phyloP scores from a whole-genome alignment of 2,329 filamentous ascomycete species.

The Trichoderma simmonsii region DNA sequence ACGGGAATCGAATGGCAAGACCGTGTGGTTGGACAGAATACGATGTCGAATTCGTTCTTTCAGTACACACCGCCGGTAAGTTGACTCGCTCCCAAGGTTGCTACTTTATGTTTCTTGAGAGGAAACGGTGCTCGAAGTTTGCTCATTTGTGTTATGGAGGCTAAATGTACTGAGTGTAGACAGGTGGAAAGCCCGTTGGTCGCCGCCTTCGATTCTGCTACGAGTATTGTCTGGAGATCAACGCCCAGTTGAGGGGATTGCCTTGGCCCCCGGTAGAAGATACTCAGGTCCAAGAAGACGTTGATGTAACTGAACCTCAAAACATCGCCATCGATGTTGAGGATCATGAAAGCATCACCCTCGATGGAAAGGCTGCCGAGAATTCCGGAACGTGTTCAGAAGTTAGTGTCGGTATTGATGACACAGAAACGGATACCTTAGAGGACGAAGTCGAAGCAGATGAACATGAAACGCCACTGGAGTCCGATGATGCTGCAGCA shows the following conservation, averaged over 20 bases:
- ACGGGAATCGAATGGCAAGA: conserved; percentile 60
- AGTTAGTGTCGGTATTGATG: neutral
- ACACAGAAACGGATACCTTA: neutral
- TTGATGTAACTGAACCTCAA: neutral
- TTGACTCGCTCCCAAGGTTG: neutral
- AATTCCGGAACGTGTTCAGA: neutral
- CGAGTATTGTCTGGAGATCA: conserved; percentile 35
- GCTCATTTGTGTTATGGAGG: neutral
- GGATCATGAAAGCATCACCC: neutral
- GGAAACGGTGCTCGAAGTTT: neutral
- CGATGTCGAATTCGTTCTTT: conserved; percentile 35
- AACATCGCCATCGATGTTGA: too few relatives aligned
- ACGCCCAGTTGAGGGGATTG: conserved; percentile 31
- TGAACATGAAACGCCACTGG: neutral
- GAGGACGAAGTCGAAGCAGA: neutral
- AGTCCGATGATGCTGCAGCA: neutral
- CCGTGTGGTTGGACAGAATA: conserved; percentile 39
- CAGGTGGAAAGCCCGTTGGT: conserved; percentile 39
- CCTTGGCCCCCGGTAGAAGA: conserved; percentile 26
- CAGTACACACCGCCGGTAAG: conserved; percentile 47
- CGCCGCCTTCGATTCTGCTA: conserved; percentile 32
- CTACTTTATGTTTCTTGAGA: neutral
- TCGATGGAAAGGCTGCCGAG: neutral
- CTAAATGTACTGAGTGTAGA: conserved; percentile 24
- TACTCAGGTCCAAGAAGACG: neutral